A percentile compares a stretch with the other conserved stretches of the same genome.
phyloP scores from a whole-genome alignment of 169 alveolate genomes.

The Eimeria falciformis region DNA sequence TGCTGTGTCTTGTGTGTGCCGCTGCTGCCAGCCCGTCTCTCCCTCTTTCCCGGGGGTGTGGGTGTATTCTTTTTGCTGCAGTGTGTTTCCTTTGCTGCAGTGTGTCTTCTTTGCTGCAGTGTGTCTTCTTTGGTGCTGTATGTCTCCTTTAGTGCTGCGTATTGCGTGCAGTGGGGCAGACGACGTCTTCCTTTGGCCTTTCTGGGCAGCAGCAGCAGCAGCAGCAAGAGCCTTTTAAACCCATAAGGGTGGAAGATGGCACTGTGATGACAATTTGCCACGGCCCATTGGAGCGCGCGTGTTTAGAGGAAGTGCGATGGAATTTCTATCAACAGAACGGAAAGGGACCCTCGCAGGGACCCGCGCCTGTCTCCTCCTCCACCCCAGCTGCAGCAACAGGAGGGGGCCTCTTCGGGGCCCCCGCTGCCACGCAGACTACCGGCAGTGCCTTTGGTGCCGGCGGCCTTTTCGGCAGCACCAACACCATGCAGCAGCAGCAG shows the following conservation, averaged over 20 bases:
- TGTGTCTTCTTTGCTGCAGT: constrained; percentile 52
- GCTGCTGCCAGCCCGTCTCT: neutral
- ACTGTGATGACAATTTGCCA: constrained; percentile 55
- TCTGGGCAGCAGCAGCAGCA: constrained; percentile 31
- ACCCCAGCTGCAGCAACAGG: neutral
- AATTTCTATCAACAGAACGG: constrained; percentile 59
- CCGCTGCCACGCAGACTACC: neutral
- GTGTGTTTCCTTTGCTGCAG: constrained; percentile 5
- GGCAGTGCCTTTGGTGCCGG: constrained; percentile 28
- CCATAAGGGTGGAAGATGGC: constrained; percentile 52
- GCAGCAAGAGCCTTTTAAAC: constrained; percentile 75
- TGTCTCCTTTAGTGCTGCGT: too few relatives aligned
- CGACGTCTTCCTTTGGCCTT: constrained; percentile 9
- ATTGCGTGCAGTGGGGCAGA: constrained; percentile 19
- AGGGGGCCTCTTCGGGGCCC: constrained; percentile 55
- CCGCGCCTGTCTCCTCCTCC: constrained; percentile 1
- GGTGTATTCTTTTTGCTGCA: constrained; percentile 23
- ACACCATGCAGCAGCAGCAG: constrained; percentile 55
- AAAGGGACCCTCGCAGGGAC: neutral
- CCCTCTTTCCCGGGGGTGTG: neutral
- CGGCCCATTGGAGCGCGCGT: constrained; percentile 17
- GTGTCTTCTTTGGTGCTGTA: neutral
- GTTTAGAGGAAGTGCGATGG: constrained; percentile 69
- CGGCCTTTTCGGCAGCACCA: constrained; percentile 62
- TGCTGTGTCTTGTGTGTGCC: neutral